phyloP scores from a whole-genome alignment of 768 basidiomycete genomes.

The Auricularia sp. region DNA sequence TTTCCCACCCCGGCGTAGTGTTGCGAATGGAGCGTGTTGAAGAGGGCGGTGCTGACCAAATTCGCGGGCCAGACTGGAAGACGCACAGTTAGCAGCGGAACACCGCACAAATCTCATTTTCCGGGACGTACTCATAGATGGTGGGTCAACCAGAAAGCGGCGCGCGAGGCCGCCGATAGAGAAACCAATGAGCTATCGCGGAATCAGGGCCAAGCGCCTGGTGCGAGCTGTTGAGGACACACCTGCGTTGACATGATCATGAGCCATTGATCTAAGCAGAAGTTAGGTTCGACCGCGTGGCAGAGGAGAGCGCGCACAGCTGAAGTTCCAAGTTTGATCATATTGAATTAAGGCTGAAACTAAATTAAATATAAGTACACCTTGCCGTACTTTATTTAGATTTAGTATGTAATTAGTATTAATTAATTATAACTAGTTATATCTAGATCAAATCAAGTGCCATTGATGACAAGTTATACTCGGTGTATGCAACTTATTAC shows the following conservation, averaged over 20 bases:
- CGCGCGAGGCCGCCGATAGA: constrained; percentile 46
- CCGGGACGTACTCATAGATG: constrained; percentile 38
- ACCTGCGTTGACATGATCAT: constrained; percentile 50
- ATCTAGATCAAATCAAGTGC: no score
- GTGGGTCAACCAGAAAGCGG: constrained; percentile 54
- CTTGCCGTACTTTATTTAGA: no score
- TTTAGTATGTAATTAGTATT: no score
- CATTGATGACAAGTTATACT: no score
- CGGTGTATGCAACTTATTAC: no score
- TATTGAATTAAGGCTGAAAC: no score
- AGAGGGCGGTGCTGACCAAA: constrained; percentile 57
- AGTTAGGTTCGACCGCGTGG: not conserved
- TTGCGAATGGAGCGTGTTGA: constrained; percentile 63
- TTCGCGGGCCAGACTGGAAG: constrained; percentile 58
- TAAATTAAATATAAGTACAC: no score
- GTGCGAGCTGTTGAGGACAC: no score
- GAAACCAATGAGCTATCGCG: constrained; percentile 39
- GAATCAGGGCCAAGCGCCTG: no score
- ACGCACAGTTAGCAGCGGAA: not conserved
- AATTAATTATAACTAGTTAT: no score
- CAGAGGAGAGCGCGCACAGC: constrained; percentile 24
- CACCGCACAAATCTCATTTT: not conserved
- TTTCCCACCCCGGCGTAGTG: constrained; percentile 54
- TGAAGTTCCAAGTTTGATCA: constrained; percentile 49
- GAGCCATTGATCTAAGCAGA: constrained; percentile 23